Conservation (phyloP, 1,284 basidiomycete genomes). For the Caloboletus firmus region DNA sequence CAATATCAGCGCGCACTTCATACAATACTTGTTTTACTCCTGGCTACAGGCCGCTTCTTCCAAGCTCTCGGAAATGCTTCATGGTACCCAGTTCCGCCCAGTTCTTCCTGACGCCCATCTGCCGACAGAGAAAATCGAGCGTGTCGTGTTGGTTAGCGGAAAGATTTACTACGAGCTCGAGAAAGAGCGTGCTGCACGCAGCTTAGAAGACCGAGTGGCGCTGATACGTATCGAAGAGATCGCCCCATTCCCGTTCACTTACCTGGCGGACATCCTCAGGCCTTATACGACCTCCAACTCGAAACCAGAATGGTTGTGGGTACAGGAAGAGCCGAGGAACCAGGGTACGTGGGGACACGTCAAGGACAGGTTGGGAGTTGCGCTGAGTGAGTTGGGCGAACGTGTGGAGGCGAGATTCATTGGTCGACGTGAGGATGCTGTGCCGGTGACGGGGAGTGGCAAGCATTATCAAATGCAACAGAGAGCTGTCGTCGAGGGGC, state of each 20-base stretch:
- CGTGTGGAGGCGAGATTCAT: conserved; percentile 44
- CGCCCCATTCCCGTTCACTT: conserved; percentile 77
- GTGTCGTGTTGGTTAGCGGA: conserved; percentile 67
- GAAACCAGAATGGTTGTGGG: conserved; percentile 55
- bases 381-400: conserved; percentile 47
- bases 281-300: conserved; percentile 42
- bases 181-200: conserved; percentile 60
- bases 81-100: conserved; percentile 66
- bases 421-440: conserved; percentile 69
- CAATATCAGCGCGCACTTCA: background rate
- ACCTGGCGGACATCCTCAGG: conserved; percentile 48
- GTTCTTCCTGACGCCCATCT: conserved; percentile 57
- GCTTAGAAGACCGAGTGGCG: conserved; percentile 52
- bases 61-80: conserved; percentile 60
- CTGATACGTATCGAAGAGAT: conserved; percentile 83
- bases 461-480: conserved; percentile 69
- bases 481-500: conserved; percentile 54
- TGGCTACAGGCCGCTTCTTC: conserved; percentile 73
- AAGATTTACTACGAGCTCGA: conserved; percentile 87
- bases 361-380: conserved; percentile 49
- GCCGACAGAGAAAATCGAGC: conserved; percentile 43
- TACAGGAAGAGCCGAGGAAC: conserved; percentile 87
- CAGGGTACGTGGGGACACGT: conserved; percentile 81
- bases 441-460: conserved; percentile 79
- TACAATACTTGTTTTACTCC: background rate